Evolutionary conservation across 495 filamentous ascomycete species (phyloP).

Genomic region (Pyrenula massariospora): DNA sequence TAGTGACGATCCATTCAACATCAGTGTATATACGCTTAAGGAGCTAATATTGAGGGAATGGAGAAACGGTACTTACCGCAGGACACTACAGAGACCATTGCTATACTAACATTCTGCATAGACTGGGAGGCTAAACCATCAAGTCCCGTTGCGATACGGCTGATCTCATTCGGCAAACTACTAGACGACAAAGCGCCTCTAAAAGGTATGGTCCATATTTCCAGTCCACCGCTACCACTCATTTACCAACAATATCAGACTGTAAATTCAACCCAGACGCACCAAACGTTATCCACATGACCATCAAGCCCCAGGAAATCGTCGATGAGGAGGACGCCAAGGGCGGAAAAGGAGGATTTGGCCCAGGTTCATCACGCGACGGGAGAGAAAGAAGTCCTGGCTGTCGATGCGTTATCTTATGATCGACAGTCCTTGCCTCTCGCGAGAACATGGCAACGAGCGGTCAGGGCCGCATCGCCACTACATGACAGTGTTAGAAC

Average conservation of each 20-base stretch:
- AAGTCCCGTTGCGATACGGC: slow-evolving; percentile 70
- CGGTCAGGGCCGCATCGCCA: not conserved
- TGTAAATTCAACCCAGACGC: slow-evolving; percentile 64
- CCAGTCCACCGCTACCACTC: too few relatives aligned
- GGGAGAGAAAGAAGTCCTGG: slow-evolving; percentile 52
- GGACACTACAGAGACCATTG: not conserved
- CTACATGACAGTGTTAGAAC: not conserved
- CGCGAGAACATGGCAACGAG: not conserved
- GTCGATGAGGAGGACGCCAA: slow-evolving; percentile 84
- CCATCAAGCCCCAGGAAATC: slow-evolving; percentile 76
- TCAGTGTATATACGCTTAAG: slow-evolving; percentile 85
- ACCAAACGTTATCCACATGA: slow-evolving; percentile 86
- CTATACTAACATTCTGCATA: slow-evolving; percentile 11
- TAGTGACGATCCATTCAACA: slow-evolving; percentile 69
- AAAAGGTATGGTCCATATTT: slow-evolving; percentile 41
- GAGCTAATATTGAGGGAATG: slow-evolving; percentile 86
- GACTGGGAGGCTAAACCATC: slow-evolving; percentile 83
- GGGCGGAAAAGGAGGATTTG: slow-evolving; percentile 49
- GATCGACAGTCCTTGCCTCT: slow-evolving; percentile 20
- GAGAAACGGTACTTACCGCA: slow-evolving; percentile 49
- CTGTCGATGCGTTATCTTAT: slow-evolving; percentile 75
- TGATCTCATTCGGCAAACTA: slow-evolving; percentile 82
- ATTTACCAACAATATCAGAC: too few relatives aligned
- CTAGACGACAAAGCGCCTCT: slow-evolving; percentile 75
- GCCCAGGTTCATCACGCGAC: slow-evolving; percentile 38